A percentile compares a stretch with the other conserved stretches of the same genome.
Evolutionary conservation across 495 filamentous ascomycete species (phyloP).

Genomic region (Rusavskia elegans): DNA sequence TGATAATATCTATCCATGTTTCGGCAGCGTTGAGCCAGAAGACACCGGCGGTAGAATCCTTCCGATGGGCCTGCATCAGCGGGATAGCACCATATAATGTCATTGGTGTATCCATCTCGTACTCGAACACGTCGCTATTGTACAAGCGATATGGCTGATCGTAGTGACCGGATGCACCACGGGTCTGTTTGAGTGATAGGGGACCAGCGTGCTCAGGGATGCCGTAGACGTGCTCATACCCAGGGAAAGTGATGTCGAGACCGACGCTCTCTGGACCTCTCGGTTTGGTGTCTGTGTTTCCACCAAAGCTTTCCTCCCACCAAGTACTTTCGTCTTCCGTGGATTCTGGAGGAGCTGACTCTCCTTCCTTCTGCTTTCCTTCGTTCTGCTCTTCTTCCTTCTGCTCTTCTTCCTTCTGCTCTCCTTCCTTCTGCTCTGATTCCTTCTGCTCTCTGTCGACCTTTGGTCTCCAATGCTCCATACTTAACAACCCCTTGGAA

Average conservation of each 20-base stretch:
- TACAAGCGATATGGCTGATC: slow-evolving; percentile 88
- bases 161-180: slow-evolving; percentile 73
- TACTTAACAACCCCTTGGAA: slow-evolving; percentile 67
- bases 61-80: slow-evolving; percentile 91
- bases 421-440: too few relatives aligned
- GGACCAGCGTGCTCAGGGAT: slow-evolving; percentile 89
- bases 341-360: slow-evolving; percentile 21
- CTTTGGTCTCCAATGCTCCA: slow-evolving; percentile 94
- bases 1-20: slow-evolving; percentile 91
- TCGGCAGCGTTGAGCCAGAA: slow-evolving; percentile 98
- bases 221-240: slow-evolving; percentile 84
- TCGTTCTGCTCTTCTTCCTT: too few relatives aligned
- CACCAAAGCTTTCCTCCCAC: slow-evolving; percentile 95
- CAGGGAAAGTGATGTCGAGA: slow-evolving; percentile 80
- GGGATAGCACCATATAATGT: slow-evolving; percentile 94
- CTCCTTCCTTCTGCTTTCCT: slow-evolving; percentile 34
- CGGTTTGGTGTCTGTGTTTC: slow-evolving; percentile 86
- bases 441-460: slow-evolving; percentile 45
- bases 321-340: slow-evolving; percentile 70
- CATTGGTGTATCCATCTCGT: slow-evolving; percentile 93
- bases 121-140: slow-evolving; percentile 95
- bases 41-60: slow-evolving; percentile 86
- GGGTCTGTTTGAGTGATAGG: slow-evolving; percentile 74
- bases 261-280: slow-evolving; percentile 77
- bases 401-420: too few relatives aligned